Conservation (phyloP, 345 rosid species). For the Luvunga scandens region DNA sequence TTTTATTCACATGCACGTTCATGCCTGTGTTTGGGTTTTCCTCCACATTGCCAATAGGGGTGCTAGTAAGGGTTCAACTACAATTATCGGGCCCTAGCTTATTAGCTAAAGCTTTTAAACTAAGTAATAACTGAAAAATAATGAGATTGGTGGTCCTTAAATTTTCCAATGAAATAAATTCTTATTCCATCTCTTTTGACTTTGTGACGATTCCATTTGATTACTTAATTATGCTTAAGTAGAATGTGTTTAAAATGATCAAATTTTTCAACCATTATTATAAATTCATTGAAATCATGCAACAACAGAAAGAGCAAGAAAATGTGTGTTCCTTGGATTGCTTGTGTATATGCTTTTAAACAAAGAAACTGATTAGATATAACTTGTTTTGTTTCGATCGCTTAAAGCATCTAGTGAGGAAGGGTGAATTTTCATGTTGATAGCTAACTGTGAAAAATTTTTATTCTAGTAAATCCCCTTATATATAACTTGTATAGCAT, state of each 20-base stretch:
- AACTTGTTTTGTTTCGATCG: background rate
- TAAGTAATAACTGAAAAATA: background rate
- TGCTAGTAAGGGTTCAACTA: background rate
- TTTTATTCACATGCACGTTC: background rate
- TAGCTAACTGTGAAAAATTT: background rate
- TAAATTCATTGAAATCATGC: background rate
- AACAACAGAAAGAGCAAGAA: background rate
- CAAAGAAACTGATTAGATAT: background rate
- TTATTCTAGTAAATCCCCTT: conserved; percentile 5
- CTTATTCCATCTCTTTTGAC: background rate
- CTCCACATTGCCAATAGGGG: background rate
- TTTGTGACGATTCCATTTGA: background rate
- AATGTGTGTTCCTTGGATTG: background rate
- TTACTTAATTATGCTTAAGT: background rate
- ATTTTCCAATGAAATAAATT: background rate
- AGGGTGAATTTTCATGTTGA: background rate
- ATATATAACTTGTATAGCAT: conserved; percentile 4
- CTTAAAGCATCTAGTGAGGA: background rate
- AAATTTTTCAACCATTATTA: background rate
- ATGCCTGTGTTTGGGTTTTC: background rate
- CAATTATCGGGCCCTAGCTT: background rate
- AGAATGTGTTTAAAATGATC: background rate
- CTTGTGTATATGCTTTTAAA: background rate
- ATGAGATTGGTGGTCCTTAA: conserved; percentile 16
- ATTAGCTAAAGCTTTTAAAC: background rate